phyloP scores from a whole-genome alignment of 1,284 basidiomycete species.

The Microbotryomycetes sp. region DNA sequence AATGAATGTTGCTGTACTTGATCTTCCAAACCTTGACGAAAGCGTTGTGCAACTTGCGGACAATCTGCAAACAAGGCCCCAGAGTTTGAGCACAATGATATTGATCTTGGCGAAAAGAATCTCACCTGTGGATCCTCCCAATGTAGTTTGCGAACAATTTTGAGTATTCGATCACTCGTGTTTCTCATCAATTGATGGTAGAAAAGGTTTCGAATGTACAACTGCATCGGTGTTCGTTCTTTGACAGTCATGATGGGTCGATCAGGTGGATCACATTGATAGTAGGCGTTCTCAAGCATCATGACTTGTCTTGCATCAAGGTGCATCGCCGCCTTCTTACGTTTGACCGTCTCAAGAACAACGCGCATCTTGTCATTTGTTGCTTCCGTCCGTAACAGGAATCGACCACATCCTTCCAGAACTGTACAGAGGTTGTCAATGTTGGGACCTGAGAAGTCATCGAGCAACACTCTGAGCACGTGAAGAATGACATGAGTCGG shows the following conservation, averaged over 20 bases:
- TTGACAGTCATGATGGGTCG: slow-evolving; percentile 77
- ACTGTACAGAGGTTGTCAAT: slow-evolving; percentile 89
- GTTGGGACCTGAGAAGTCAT: slow-evolving; percentile 87
- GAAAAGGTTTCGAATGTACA: slow-evolving; percentile 87
- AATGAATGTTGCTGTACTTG: slow-evolving; percentile 79
- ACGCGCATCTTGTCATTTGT: slow-evolving; percentile 69
- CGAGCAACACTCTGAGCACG: slow-evolving; percentile 92
- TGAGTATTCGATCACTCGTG: slow-evolving; percentile 47
- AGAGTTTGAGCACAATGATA: slow-evolving; percentile 46
- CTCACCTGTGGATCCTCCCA: slow-evolving; percentile 71
- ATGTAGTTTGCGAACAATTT: slow-evolving; percentile 83
- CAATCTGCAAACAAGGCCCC: slow-evolving; percentile 38
- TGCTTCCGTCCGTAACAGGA: slow-evolving; percentile 77
- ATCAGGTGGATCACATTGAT: slow-evolving; percentile 97
- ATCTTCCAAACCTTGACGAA: slow-evolving; percentile 97
- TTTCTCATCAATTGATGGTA: slow-evolving; percentile 73
- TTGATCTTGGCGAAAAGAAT: slow-evolving; percentile 41
- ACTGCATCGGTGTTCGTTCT: slow-evolving; percentile 76
- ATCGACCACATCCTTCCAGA: slow-evolving; percentile 90
- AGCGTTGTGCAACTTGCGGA: slow-evolving; percentile 54
- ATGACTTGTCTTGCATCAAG: slow-evolving; percentile 84
- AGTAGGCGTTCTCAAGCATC: slow-evolving; percentile 95
- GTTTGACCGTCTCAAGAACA: slow-evolving; percentile 84
- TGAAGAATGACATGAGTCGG: slow-evolving; percentile 88
- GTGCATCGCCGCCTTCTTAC: slow-evolving; percentile 87